Evolutionary conservation across 2,329 filamentous ascomycete species (phyloP), one percentile per base, ranked within the genome.

Genomic region (Domatiomyces globalis): DNA sequence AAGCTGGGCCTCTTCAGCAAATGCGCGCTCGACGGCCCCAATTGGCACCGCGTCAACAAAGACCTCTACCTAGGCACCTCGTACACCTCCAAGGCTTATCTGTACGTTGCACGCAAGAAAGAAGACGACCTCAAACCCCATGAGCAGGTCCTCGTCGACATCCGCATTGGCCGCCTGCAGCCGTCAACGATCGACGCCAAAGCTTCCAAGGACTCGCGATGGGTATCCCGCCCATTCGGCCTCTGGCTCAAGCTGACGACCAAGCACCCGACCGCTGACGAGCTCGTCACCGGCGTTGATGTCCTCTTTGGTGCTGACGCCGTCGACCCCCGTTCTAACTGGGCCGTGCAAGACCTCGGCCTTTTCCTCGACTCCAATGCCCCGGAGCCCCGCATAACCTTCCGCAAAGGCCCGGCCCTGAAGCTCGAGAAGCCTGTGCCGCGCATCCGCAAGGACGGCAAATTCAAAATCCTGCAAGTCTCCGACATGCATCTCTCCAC

Each of bases 391-490:
- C 82, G 89, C 54, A 67, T 98, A 51, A 94, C 81, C 22, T 75
- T 95, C 48, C 80, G 87, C 48, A 79, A 85, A 60, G 90, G 92
- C 1, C 53, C 58, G 7, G 72, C 75, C 49, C 78, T 79, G 19
- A 78, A 82, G 58, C 67, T 75, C 36, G 77, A 81, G 62, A 88
- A 83, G 65, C 84, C 85, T 0, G 72, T 80, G 42, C 85, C 84
- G 9, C 80, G 85, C 53, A 87, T 98, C 56, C 78, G 80, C 44
- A 87, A 94, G 55, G 87, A 92, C 64, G 92, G 90, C 27, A 87
- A 84, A 61, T 96, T 96, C 73, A 96, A 96, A 73, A 95, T 98
- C 58, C 81, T 98, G 77, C 92, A 98, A 69, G 74, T 94, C 51
- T 85, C 88, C n/a, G 92, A 98, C 70, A 71, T 96, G 55, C 92